phyloP scores from a whole-genome alignment of 345 rosid genomes.

The Camelina sativa region DNA sequence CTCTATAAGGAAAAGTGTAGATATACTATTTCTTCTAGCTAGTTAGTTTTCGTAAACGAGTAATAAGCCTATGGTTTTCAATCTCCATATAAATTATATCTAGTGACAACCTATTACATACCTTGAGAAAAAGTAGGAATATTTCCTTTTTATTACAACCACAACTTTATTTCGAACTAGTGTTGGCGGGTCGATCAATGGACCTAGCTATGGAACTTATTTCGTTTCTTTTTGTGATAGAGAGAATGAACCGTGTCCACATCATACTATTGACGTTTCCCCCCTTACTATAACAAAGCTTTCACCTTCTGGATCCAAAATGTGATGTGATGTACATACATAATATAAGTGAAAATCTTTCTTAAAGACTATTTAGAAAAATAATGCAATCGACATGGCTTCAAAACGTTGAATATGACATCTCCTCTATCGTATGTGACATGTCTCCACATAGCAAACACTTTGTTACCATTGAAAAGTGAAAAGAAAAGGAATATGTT shows the following conservation, averaged over 20 bases:
- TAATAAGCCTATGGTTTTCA: neutral
- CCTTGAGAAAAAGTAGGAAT: neutral
- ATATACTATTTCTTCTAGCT: neutral
- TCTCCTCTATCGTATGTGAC: constrained; percentile 28
- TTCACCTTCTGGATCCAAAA: constrained; percentile 4
- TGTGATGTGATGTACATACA: neutral
- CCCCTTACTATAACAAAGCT: neutral
- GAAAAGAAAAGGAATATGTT: constrained; percentile 19
- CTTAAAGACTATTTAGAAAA: neutral
- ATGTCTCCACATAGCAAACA: constrained; percentile 21
- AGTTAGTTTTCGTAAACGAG: constrained; percentile 2
- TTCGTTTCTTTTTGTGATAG: constrained; percentile 6
- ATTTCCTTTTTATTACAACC: neutral
- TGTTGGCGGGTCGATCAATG: constrained; percentile 4
- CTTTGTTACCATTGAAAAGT: neutral
- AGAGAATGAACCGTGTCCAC: neutral
- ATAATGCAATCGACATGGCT: constrained; percentile 1
- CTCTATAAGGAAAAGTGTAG: neutral
- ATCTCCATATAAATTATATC: neutral
- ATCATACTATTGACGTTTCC: neutral
- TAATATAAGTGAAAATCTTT: constrained; percentile 8
- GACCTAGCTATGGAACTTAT: neutral
- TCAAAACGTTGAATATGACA: constrained; percentile 27
- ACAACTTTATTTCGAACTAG: constrained; percentile 7
- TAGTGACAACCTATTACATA: neutral